Base-by-base conservation (phyloP, 306 rosid species). In the Alnus rubra region DNA sequence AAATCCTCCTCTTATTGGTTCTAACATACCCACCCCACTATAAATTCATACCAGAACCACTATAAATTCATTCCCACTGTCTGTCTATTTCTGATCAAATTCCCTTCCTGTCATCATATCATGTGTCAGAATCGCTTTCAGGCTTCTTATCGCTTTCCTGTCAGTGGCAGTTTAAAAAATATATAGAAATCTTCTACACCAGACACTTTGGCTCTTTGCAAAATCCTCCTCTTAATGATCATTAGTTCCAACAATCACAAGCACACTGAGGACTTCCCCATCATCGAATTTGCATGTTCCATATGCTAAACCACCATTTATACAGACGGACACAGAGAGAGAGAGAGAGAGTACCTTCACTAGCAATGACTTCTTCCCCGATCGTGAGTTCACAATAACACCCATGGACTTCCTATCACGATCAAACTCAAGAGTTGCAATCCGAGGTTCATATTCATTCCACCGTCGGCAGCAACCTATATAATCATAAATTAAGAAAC, bases 371-470 rank as follows among this genome's bases (percentile, higher is more conserved):
- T 84, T 90, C 78, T 80, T 90, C 71, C 90, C 92, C 2, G 60
- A 54, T 51, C 80, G 50, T 44, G 97, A 85, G 73, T 84, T 82
- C 58, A 86, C 92, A 81, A 92, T 76, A 23, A 94, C 96, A 55
- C 97, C 96, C 98, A 92, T 92, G 68, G 96, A 94, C 84, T 94
- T 94, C 53, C 94, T 87, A 79, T 90, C 93, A 75, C 90, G 96
- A 79, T 94, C 98, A 89, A 94, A 92, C 83, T 94, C 98, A 15
- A 94, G 96, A 51, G 97, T 92, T 63, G 96, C 98, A 90, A 94
- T 86, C 28, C 97, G 86, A 7, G 13, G 77, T 65, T 94, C 88
- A 50, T 78, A 63, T 54, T 87, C 71, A 39, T 80, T 90, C 98
- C 98, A 90, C 81, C 84, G 82, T 56, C 89, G 83, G 69, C 89